Percentiles rank a stretch among this genome's conserved stretches.
Conservation (phyloP, 345 rosid genomes). For the Rhodamnia rubescens region DNA sequence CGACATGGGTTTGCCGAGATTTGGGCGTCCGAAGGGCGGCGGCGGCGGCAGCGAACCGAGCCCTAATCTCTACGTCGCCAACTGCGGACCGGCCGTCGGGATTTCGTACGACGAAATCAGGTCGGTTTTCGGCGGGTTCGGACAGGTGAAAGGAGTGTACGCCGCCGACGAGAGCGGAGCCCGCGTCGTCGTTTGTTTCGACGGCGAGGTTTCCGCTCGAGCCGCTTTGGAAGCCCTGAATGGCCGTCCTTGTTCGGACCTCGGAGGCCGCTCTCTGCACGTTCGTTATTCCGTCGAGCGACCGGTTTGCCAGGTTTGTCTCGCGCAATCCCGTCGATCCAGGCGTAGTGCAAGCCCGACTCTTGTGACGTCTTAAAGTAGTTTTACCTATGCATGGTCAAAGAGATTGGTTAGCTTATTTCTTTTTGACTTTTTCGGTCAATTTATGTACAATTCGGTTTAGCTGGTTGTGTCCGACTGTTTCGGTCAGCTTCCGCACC, state of each 20-base stretch:
- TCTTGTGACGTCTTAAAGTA: background rate
- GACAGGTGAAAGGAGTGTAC: constrained; percentile 54
- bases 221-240: constrained; percentile 43
- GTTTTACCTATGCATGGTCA: background rate
- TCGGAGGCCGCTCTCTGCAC: constrained; percentile 59
- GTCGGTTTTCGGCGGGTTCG: constrained; percentile 50
- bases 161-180: constrained; percentile 85
- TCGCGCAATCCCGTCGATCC: background rate
- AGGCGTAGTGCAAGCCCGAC: background rate
- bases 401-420: background rate
- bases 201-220: constrained; percentile 35
- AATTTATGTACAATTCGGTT: background rate
- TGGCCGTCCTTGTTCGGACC: constrained; percentile 49
- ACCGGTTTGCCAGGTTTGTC: constrained; percentile 23
- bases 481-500: background rate
- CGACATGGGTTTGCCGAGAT: constrained; percentile 21
- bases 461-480: background rate
- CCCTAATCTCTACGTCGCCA: constrained; percentile 71
- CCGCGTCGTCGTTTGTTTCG: constrained; percentile 67
- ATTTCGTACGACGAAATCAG: constrained; percentile 42
- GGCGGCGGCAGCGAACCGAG: constrained; percentile 15
- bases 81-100: constrained; percentile 90
- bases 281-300: constrained; percentile 63
- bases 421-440: background rate
- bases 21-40: constrained; percentile 36